Conservation (phyloP, 1,284 basidiomycete genomes). For the Malassezia cuniculi region DNA sequence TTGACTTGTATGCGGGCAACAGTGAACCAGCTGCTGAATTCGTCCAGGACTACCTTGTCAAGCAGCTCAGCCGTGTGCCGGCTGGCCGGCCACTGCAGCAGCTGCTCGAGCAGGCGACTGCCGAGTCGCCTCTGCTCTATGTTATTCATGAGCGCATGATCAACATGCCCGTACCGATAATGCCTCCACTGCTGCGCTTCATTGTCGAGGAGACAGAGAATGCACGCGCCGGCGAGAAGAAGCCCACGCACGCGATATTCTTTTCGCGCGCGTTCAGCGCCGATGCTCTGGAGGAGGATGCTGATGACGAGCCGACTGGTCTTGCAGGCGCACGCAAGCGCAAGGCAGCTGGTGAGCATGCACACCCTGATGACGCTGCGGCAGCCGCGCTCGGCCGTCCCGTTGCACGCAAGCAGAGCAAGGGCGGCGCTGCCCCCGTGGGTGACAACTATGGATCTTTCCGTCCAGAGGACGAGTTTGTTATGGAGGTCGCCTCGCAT, state of each 20-base stretch:
- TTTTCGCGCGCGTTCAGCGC: slow-evolving; percentile 39
- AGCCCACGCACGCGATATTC: slow-evolving; percentile 29
- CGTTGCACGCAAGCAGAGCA: slow-evolving; percentile 19
- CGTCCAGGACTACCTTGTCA: slow-evolving; percentile 15
- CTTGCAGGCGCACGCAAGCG: slow-evolving; percentile 28
- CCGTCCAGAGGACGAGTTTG: slow-evolving; percentile 37
- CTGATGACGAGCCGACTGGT: slow-evolving; percentile 25
- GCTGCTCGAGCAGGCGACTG: slow-evolving; percentile 16
- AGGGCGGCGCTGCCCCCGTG: slow-evolving; percentile 10
- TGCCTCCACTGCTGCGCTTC: slow-evolving; percentile 40
- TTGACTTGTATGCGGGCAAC: slow-evolving; percentile 16
- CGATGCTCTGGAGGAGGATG: slow-evolving; percentile 36
- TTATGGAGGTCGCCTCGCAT: slow-evolving; percentile 25
- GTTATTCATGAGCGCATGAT: slow-evolving; percentile 43
- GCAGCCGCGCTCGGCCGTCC: slow-evolving; percentile 13
- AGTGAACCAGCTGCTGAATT: slow-evolving; percentile 1
- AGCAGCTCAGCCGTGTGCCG: slow-evolving; percentile 16
- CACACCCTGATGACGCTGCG: slow-evolving; percentile 6
- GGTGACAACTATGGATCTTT: slow-evolving; percentile 34
- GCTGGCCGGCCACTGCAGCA: slow-evolving; percentile 20
- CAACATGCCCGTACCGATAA: slow-evolving; percentile 35
- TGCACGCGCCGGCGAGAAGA: slow-evolving; percentile 3
- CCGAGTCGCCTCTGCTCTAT: slow-evolving; percentile 18
- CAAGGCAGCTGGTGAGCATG: slow-evolving; percentile 18
- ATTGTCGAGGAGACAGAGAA: slow-evolving; percentile 27